Evolutionary conservation across 129 eudicot genomes (phyloP).

Genomic region (Kitagawia praeruptora): DNA sequence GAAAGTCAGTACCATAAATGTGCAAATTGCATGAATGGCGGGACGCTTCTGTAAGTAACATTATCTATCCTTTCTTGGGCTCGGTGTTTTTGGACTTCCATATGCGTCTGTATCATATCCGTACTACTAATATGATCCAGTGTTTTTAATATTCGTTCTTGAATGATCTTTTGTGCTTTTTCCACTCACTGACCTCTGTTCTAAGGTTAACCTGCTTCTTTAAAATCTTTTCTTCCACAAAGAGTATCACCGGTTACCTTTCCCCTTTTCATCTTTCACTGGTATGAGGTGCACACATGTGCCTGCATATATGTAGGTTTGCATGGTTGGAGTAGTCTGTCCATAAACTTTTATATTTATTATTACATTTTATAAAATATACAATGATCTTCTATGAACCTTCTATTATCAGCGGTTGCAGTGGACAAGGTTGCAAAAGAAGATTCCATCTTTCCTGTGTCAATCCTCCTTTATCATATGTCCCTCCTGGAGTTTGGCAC

Average conservation of each 20-base stretch:
- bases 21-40: slow-evolving; percentile 20
- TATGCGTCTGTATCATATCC: neutral
- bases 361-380: neutral
- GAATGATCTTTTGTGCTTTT: neutral
- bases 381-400: neutral
- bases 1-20: slow-evolving; percentile 10
- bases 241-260: neutral
- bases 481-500: slow-evolving; percentile 32
- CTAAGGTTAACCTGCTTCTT: neutral
- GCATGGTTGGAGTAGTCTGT: neutral
- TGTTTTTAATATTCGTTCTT: neutral
- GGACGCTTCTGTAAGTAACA: slow-evolving; percentile 26
- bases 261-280: neutral
- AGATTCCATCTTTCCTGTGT: slow-evolving; percentile 33
- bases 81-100: slow-evolving; percentile 1
- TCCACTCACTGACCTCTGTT: too few relatives aligned
- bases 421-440: slow-evolving; percentile 33
- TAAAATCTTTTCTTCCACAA: neutral
- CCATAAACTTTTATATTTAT: neutral
- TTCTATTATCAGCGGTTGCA: slow-evolving; percentile 23
- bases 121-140: neutral
- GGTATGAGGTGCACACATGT: neutral
- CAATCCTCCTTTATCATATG: slow-evolving; percentile 19
- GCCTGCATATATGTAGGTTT: neutral
- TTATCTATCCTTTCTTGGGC: neutral